Percentiles rank a stretch among this genome's conserved stretches.
These are phyloP conservation scores for Wickerhamiella qilinensis DNA, from an alignment of 805 yeast genomes.

Conservation along the genomic window DNA sequence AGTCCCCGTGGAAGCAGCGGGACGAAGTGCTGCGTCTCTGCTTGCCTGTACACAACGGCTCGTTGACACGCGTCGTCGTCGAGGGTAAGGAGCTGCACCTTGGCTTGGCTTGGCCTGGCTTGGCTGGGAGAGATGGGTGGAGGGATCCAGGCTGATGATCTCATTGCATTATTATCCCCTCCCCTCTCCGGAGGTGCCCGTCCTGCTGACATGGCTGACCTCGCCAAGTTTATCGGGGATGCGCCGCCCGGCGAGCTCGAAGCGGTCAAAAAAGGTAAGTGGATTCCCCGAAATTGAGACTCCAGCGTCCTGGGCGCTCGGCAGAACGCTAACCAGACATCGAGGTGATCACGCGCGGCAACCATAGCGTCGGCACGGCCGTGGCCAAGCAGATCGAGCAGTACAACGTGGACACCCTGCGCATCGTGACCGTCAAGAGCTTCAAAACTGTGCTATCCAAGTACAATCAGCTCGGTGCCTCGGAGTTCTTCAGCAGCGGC, in stretches of 20 bases:
- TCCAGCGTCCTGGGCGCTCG: no score
- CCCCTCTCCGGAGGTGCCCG: no score
- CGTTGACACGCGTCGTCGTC: no score
- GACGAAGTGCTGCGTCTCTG: no score
- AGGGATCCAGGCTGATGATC: no score
- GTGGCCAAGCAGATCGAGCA: slow-evolving; percentile 22
- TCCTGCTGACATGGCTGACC: slow-evolving; percentile 6
- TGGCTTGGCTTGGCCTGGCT: no score
- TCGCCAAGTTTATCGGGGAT: slow-evolving; percentile 26
- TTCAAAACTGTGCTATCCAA: slow-evolving; percentile 10
- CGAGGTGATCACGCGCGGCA: slow-evolving; percentile 14
- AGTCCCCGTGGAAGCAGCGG: no score
- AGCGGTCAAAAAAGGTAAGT: slow-evolving; percentile 23
- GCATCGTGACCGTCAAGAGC: slow-evolving; percentile 12
- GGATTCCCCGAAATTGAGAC: not conserved
- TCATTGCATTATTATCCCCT: no score
- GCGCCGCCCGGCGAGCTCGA: slow-evolving; percentile 43
- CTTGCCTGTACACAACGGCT: no score
- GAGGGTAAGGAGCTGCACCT: no score
- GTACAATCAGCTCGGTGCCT: slow-evolving; percentile 10
- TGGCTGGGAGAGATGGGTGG: no score
- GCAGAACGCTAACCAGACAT: slow-evolving; percentile 28
- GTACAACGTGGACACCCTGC: slow-evolving; percentile 24
- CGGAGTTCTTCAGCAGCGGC: slow-evolving; percentile 17
- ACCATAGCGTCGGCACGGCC: slow-evolving; percentile 7